Evolutionary conservation across 2,329 filamentous ascomycete genomes (phyloP).

Genomic region (Fusarium musae): DNA sequence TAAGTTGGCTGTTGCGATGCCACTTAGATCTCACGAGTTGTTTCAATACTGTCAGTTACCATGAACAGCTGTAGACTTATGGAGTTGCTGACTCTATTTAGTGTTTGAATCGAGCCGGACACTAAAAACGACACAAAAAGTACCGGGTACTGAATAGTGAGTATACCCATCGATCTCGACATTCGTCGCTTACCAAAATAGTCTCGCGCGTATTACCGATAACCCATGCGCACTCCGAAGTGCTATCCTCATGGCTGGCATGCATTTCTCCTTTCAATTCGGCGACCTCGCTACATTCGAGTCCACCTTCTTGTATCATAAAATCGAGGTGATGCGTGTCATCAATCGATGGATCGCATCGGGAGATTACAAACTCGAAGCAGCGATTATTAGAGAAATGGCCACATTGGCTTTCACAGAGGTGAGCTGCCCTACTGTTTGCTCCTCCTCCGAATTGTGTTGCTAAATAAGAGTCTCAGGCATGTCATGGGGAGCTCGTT

Average conservation of each 20-base stretch:
- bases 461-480: not conserved
- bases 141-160: not conserved
- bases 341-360: conserved; percentile 16
- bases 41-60: conserved; percentile 12
- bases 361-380: not conserved
- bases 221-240: conserved; percentile 4
- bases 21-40: conserved; percentile 13
- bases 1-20: conserved; percentile 7
- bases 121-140: not conserved
- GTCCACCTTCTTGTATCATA: conserved; percentile 10
- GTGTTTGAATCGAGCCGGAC: not conserved
- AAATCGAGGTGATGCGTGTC: conserved; percentile 4
- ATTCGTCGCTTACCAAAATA: not conserved
- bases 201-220: not conserved
- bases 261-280: conserved; percentile 19
- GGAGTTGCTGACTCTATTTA: not conserved
- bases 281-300: conserved; percentile 1
- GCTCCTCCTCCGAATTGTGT: accelerated
- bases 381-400: conserved; percentile 5
- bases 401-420: conserved; percentile 13
- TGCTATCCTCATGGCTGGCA: conserved; percentile 2
- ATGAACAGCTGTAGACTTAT: accelerated
- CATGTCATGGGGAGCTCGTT: conserved; percentile 4
- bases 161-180: not conserved
- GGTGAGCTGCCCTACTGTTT: accelerated